Evolutionary conservation across 306 rosid species (phyloP), one percentile per base, ranked within the genome.

Genomic region (Urtica urens): DNA sequence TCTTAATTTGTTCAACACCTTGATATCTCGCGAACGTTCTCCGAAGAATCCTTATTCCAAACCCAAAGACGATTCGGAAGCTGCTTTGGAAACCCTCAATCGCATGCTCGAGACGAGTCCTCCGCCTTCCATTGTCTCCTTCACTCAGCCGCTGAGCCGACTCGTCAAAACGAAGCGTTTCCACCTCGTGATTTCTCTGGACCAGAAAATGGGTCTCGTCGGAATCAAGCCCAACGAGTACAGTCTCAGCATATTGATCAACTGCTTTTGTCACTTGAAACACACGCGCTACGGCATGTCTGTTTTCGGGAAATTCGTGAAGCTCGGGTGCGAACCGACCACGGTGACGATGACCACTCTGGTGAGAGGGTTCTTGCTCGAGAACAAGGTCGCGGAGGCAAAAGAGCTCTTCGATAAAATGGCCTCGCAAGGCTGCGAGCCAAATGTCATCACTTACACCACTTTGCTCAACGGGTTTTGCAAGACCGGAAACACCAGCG

Each of bases 291-390:
- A 37, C 45, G 69, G 80, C 7, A 65, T 74, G 13, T 43, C 15
- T 21, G 33, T 66, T 58, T 20, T 26, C 1, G 35, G 35, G 2
- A 47, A 47, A 12, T 24, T 25, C 19, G n/a, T 65, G 29, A 65
- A 64, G 23, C 62, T 64, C 53, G 80, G 80, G 35, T 31, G 53
- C 38, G 46, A 65, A 61, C 76, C 73, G 1, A 16, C 45, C 41
- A 31, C 21, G 5, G 38, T 62, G 23, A 74, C 76, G 58, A 12
- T 69, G 4, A 74, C 30, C 7, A 61, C 23, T 61, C 76, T 74
- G 33, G 17, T 61, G 6, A 65, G 65, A 2, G 76, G 76, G 46
- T 37, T 65, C 7, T 64, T 65, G 38, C 21, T 0, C 10, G 9
- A 19, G 10, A 12, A 7, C 11, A 42, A 19, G 23, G 5, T 42